A percentile compares a stretch with the other conserved stretches of the same genome.
Conservation (phyloP, 1,139 yeast genomes). For the Yamadazyma jaroonii region DNA sequence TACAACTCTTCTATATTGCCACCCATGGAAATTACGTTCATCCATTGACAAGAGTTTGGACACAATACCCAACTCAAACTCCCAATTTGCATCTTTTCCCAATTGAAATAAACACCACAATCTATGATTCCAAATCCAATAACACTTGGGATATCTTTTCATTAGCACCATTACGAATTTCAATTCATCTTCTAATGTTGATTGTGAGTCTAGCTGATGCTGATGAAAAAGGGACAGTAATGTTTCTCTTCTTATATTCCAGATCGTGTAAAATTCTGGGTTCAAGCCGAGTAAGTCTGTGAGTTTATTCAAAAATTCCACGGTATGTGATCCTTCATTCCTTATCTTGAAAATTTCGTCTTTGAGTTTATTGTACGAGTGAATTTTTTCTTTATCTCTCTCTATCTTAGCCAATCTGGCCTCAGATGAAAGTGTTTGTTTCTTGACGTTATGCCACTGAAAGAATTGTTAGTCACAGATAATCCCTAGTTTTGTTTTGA, state of each 20-base stretch:
- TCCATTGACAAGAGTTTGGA: slow-evolving; percentile 68
- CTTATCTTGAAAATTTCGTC: slow-evolving; percentile 39
- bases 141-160: slow-evolving; percentile 76
- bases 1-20: slow-evolving; percentile 87
- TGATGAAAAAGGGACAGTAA: slow-evolving; percentile 33
- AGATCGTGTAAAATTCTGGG: slow-evolving; percentile 85
- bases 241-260: slow-evolving; percentile 87
- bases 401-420: slow-evolving; percentile 52
- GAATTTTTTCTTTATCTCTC: slow-evolving; percentile 54
- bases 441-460: slow-evolving; percentile 69
- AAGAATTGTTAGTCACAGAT: neutral
- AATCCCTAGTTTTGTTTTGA: too few relatives aligned
- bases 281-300: slow-evolving; percentile 59
- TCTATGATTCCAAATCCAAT: slow-evolving; percentile 97
- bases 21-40: slow-evolving; percentile 87
- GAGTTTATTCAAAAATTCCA: slow-evolving; percentile 43
- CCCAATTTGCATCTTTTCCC: slow-evolving; percentile 57
- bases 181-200: slow-evolving; percentile 58
- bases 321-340: slow-evolving; percentile 26
- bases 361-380: slow-evolving; percentile 48
- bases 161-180: slow-evolving; percentile 57
- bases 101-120: slow-evolving; percentile 70
- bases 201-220: slow-evolving; percentile 19
- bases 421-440: slow-evolving; percentile 57
- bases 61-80: slow-evolving; percentile 64